Evolutionary conservation across 2,329 filamentous ascomycete species (phyloP), one percentile per base, ranked within the genome.

Genomic region (Aspergillus ochraceus): DNA sequence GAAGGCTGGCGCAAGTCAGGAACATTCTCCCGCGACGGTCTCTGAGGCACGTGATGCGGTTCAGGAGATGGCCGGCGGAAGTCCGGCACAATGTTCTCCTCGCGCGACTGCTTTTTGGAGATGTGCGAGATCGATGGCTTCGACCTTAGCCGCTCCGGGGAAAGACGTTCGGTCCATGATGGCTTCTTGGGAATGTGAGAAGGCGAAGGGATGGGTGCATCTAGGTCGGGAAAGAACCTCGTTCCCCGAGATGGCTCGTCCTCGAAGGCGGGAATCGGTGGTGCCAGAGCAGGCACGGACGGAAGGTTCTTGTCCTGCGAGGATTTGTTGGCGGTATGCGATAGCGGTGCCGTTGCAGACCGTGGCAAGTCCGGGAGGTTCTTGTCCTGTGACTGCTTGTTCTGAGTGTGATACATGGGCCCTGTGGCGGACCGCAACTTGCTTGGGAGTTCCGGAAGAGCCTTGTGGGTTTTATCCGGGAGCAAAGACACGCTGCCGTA

Each of bases 401-500:
- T 47, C 22, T 11, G 19, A 17, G 45, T 47, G 12, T 47, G 45
- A 47, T 20, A 46, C 42, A 47, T 42, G 22, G 74, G 72, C 55
- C 68, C 59, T 1, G 74, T 69, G 56, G 66, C n/a, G 54, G 61
- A 58, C 50, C 55, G 58, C 50, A 60, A 52, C 54, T 65, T 57
- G 32, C 51, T 39, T 4, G 58, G 62, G 46, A 42, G 55, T 4
- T 67, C 32, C 6, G 60, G 32, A 26, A 53, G 65, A 24, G 64
- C 50, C 22, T 29, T 52, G 8, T 24, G 29, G 22, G 53, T 42
- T 47, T 63, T 68, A 14, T 72, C 68, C 0, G 62, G 57, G 26
- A 73, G 64, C 29, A 79, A 69, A 12, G 76, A 77, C 4, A 80
- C 58, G 12, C 74, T 72, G 4, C 77, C 78, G 51, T 72, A 67